A percentile compares a stretch with the other conserved stretches of the same genome.
Conservation (phyloP, 2,329 filamentous ascomycete species). For the Curvularia hawaiiensis region DNA sequence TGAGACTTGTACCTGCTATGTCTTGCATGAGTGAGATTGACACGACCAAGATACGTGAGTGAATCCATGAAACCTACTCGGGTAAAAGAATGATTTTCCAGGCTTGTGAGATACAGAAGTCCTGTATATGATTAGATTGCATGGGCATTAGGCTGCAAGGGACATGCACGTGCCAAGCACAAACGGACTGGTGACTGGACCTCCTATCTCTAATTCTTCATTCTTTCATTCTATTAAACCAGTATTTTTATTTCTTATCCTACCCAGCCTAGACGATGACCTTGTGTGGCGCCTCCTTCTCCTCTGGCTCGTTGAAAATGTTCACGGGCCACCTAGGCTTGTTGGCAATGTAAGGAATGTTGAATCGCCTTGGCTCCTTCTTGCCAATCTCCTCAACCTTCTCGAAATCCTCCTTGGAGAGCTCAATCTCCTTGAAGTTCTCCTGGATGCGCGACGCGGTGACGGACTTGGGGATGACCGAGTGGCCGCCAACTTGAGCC, state of each 20-base stretch:
- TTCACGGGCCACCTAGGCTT: conserved; percentile 62
- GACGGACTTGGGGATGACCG: conserved; percentile 42
- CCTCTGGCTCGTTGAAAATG: conserved; percentile 60
- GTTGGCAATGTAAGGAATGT: conserved; percentile 50
- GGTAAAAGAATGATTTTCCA: neutral
- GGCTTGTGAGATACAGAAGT: neutral
- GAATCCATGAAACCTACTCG: neutral
- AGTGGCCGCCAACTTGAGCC: conserved; percentile 69
- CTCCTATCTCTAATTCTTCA: neutral
- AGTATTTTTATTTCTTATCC: neutral
- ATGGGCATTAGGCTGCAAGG: neutral
- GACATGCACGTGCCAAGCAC: neutral
- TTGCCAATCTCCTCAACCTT: conserved; percentile 57
- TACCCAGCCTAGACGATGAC: conserved; percentile 36
- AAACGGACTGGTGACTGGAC: neutral
- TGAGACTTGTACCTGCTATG: neutral
- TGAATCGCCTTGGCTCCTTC: conserved; percentile 65
- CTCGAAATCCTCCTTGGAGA: conserved; percentile 33
- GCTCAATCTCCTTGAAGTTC: conserved; percentile 42
- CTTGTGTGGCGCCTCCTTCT: conserved; percentile 57
- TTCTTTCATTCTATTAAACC: neutral
- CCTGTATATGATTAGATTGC: neutral
- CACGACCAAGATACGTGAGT: neutral
- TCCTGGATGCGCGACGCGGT: conserved; percentile 37
- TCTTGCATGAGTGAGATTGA: neutral